Conservation (phyloP, 305 asterid genomes). For the Ajuga reptans region DNA sequence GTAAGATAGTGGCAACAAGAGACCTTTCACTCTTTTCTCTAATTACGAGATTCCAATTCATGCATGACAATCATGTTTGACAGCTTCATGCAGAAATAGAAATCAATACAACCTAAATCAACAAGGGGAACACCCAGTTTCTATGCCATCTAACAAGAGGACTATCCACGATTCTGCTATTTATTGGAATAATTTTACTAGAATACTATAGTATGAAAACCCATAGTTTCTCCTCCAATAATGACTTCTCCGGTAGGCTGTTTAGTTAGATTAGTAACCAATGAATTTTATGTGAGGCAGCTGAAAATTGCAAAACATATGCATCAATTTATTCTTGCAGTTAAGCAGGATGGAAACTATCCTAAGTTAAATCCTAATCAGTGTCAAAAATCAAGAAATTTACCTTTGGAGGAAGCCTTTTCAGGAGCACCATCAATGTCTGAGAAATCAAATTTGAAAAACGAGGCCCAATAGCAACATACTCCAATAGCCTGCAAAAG, state of each 20-base stretch:
- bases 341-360: not conserved
- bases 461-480: conserved; percentile 92
- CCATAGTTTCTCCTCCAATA: too few relatives aligned
- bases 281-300: not conserved
- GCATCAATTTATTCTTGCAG: not conserved
- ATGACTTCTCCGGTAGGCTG: too few relatives aligned
- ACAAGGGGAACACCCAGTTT: not conserved
- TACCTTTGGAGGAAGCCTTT: conserved; percentile 93
- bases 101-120: not conserved
- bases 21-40: not conserved
- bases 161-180: too few relatives aligned
- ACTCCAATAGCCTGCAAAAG: conserved; percentile 66
- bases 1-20: not conserved
- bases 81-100: conserved; percentile 4
- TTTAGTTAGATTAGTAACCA: not conserved
- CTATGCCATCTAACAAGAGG: conserved; percentile 4
- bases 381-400: conserved; percentile 11
- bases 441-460: conserved; percentile 91
- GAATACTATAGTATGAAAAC: too few relatives aligned
- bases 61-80: not conserved
- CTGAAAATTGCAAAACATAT: not conserved
- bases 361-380: not conserved
- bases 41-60: not conserved
- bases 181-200: too few relatives aligned
- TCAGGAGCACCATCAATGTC: conserved; percentile 86